Evolutionary conservation across 306 rosid species (phyloP).

Genomic region (Cicer bijugum): DNA sequence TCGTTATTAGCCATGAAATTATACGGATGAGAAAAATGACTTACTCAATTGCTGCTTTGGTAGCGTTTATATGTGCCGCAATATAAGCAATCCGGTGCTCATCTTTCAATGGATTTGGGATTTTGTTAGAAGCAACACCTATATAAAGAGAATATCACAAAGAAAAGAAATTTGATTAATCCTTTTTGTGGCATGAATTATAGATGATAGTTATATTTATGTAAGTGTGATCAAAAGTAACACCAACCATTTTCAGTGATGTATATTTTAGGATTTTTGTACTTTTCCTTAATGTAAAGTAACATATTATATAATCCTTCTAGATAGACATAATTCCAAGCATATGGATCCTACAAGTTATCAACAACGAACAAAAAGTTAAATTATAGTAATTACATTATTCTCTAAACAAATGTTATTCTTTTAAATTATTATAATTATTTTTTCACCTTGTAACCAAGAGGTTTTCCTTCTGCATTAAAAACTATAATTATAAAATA

Average conservation of each 20-base stretch:
- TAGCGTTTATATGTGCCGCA: no score
- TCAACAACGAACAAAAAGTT: not conserved
- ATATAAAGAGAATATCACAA: not conserved
- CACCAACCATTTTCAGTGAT: conserved; percentile 51
- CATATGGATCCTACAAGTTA: conserved; percentile 2
- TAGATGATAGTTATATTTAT: not conserved
- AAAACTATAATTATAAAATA: no score
- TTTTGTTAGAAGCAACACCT: no score
- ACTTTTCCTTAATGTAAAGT: conserved; percentile 19
- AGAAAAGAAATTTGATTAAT: not conserved
- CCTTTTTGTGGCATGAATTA: not conserved
- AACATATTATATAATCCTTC: conserved; percentile 45
- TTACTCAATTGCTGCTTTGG: no score
- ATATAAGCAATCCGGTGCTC: no score
- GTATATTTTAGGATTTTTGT: conserved; percentile 42
- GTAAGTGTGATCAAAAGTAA: not conserved
- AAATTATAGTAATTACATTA: no score
- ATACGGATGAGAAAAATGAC: no score
- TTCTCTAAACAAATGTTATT: no score
- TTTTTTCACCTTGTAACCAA: no score
- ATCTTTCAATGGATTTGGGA: no score
- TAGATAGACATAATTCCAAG: conserved; percentile 12
- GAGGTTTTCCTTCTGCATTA: no score
- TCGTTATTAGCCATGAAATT: not conserved
- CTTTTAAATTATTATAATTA: no score